A percentile compares a stretch with the other conserved stretches of the same genome.
These are phyloP conservation scores for Tricholoma sp. DNA, from an alignment of 768 basidiomycete genomes.

Conservation along the genomic window DNA sequence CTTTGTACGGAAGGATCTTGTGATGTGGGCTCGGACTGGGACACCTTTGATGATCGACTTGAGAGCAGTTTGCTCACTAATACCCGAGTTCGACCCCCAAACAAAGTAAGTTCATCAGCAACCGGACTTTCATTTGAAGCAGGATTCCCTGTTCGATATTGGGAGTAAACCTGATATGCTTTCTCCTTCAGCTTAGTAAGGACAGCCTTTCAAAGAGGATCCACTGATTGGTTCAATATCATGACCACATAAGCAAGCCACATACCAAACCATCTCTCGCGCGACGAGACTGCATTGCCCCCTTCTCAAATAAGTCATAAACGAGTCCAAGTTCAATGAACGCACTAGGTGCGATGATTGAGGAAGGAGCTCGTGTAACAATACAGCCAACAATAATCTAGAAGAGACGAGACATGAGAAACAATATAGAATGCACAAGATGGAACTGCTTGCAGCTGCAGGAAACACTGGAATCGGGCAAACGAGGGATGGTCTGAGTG, in stretches of 20 bases:
- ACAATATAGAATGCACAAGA: background rate
- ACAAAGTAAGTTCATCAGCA: slow-evolving; percentile 58
- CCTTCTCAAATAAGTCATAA: slow-evolving; percentile 59
- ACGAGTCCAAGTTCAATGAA: slow-evolving; percentile 63
- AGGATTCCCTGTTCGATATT: slow-evolving; percentile 37
- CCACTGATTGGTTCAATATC: background rate
- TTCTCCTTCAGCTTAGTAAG: slow-evolving; percentile 46
- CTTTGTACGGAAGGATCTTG: slow-evolving; percentile 15
- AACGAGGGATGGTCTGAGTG: background rate
- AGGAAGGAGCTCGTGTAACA: slow-evolving; percentile 58
- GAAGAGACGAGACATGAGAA: background rate
- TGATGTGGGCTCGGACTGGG: slow-evolving; percentile 13
- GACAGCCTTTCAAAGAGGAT: slow-evolving; percentile 34
- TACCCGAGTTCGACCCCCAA: slow-evolving; percentile 65
- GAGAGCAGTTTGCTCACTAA: slow-evolving; percentile 53
- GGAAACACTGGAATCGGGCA: background rate
- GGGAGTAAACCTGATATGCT: slow-evolving; percentile 52
- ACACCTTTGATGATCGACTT: slow-evolving; percentile 22
- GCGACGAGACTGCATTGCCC: slow-evolving; percentile 46
- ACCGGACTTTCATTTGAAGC: slow-evolving; percentile 35
- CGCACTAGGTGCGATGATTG: slow-evolving; percentile 62
- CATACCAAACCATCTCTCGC: slow-evolving; percentile 54
- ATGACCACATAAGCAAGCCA: background rate
- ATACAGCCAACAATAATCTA: slow-evolving; percentile 65
- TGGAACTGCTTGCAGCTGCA: background rate